Base-by-base conservation (phyloP, 441 rosid species). In the Hura crepitans region DNA sequence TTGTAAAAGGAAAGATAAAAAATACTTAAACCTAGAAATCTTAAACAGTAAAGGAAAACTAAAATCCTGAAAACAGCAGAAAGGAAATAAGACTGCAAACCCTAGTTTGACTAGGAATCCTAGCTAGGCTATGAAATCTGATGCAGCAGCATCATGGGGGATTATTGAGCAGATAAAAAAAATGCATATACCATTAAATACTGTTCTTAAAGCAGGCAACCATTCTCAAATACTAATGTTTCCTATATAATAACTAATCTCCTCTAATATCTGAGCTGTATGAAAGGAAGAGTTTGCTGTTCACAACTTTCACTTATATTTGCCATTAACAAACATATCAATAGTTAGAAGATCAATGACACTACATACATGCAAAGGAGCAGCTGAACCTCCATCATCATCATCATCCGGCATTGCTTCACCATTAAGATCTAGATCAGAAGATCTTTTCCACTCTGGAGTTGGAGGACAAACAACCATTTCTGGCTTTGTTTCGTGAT, bases 361-460 rank as follows among this genome's bases (percentile, higher is more conserved):
- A 66, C n/a, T 1, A 65, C 89, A 62, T 88, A 92, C 98, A 66
- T 81, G 88, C 69, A 80, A 78, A 72, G 86, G 85, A 67, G 81
- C 84, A 81, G 79, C 83, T 53, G 91, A 71, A 80, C 75, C 87
- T 70, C 92, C 97, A 81, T 89, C 98, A 64, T 87, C 97, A 46
- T 93, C 90, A 46, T 90, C 97, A 78, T 91, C 95, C 43, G 97
- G 89, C 75, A 88, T 75, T 53, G 97, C 98, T 90, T 96, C 97
- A 78, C 99, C 99, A 77, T 96, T 93, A 72, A 96, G 91, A 89
- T 96, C 99, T 60, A 96, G 87, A 68, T 87, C 99, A 35, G 93
- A 85, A 76, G 96, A 86, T 71, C 91, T 85, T 78, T 96, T 96
- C 99, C 99, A 96, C 76, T 96, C 99, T 20, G 98, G 99, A 75